Base-by-base conservation (phyloP, 108 stramenopile species). In the Cafeteria roenbergensis region DNA sequence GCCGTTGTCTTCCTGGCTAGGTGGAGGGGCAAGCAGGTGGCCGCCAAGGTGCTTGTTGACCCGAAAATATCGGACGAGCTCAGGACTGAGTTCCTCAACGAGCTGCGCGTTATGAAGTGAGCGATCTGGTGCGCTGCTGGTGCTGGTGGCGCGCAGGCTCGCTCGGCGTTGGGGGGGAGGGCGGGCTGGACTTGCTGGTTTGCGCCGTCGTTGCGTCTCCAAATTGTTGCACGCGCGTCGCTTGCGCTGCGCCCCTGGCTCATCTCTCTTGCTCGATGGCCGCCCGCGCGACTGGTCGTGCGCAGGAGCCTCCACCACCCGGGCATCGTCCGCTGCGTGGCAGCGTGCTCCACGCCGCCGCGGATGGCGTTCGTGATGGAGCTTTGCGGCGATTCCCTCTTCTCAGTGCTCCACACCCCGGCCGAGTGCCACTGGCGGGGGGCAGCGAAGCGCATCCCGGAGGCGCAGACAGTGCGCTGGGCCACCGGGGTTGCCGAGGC, bases 401-500 rank as follows among this genome's bases (percentile, higher is more conserved):
- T 91, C 32, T 86, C 89, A 67, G 66, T 97, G n/a, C 81, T 97
- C 30, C 88, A 93, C 62, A 90, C 92, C 71, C 84, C 22, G 65
- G 75, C 62, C 67, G 55, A 2, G 64, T 91, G 27, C 55, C 85
- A 25, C 67, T 85, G 20, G 76, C 76, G 62, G 58, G 84, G 51
- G 64, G 90, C 20, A 78, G n/a, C n/a, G n/a, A 24, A 9, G 24
- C 52, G 17, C n/a, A 53, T 8, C 24, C 24, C 20, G 24, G 17
- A 21, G 20, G 21, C 52, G 17, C 17, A 24, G 52, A 8, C n/a
- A 8, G 52, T 53, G 17, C 52, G 21, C 20, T 9, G 52, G 52
- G 21, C 9, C 52, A 24, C 92, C 55, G 90, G 94, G 63, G 88
- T 94, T 33, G 95, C 95, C 1, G 91, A 91, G 67, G 95, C 91